Conservation (phyloP, 1,284 basidiomycete genomes). For the Ganoderma boninense region DNA sequence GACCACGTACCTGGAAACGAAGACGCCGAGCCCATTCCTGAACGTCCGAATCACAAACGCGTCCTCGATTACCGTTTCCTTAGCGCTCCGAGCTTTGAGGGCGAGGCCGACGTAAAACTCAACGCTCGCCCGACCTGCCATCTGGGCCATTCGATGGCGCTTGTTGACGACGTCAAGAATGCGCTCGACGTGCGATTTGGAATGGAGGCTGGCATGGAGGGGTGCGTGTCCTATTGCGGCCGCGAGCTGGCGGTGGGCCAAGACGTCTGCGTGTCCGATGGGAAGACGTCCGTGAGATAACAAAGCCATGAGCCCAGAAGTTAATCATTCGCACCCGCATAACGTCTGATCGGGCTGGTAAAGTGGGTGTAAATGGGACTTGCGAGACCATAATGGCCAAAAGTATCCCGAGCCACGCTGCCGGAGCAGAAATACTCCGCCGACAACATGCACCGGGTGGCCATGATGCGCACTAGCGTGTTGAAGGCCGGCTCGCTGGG, state of each 20-base stretch:
- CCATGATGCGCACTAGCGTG: constrained; percentile 98
- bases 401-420: constrained; percentile 91
- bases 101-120: constrained; percentile 98
- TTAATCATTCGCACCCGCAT: constrained; percentile 74
- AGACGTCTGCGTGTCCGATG: constrained; percentile 66
- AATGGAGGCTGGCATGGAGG: constrained; percentile 89
- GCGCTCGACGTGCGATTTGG: constrained; percentile 90
- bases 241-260: constrained; percentile 93
- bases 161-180: constrained; percentile 90
- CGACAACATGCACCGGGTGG: constrained; percentile 97
- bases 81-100: constrained; percentile 76
- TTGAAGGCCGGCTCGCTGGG: constrained; percentile 90
- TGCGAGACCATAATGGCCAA: constrained; percentile 97
- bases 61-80: constrained; percentile 73
- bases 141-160: constrained; percentile 95
- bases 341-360: constrained; percentile 93
- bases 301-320: constrained; percentile 32
- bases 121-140: constrained; percentile 94
- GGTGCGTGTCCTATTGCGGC: constrained; percentile 90
- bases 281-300: constrained; percentile 27
- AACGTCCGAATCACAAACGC: constrained; percentile 97
- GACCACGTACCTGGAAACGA: constrained; percentile 85
- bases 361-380: constrained; percentile 99
- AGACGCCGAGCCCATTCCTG: constrained; percentile 95
- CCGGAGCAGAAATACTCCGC: constrained; percentile 99